phyloP scores from a whole-genome alignment of 2,329 filamentous ascomycete species.

The Colletotrichum trifolii region DNA sequence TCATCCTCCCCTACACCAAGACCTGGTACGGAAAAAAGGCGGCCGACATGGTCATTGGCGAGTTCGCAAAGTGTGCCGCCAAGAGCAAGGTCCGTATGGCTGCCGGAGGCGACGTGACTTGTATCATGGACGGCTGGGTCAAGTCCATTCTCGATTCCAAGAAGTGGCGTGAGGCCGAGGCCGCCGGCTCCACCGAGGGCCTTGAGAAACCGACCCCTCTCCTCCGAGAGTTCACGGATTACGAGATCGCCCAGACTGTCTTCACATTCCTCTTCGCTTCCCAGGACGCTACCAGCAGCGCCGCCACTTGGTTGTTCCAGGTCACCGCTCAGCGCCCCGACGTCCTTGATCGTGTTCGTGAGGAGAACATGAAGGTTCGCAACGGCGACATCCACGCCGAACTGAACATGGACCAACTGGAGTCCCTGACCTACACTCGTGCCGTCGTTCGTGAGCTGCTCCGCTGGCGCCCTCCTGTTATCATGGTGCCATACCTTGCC shows the following conservation, averaged over 20 bases:
- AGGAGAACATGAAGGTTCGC: constrained; percentile 85
- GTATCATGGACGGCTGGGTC: constrained; percentile 97
- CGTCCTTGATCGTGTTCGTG: constrained; percentile 86
- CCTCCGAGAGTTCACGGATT: constrained; percentile 88
- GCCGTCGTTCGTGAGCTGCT: constrained; percentile 92
- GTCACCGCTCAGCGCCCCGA: constrained; percentile 94
- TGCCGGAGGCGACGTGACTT: constrained; percentile 85
- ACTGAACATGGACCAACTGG: constrained; percentile 86
- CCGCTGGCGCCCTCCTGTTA: constrained; percentile 93
- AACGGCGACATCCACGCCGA: constrained; percentile 78
- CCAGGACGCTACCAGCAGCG: constrained; percentile 95
- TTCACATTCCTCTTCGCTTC: constrained; percentile 98
- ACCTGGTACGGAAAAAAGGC: constrained; percentile 98
- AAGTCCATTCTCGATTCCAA: constrained; percentile 88
- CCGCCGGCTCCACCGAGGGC: constrained; percentile 74
- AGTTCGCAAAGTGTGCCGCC: constrained; percentile 91
- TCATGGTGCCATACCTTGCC: constrained; percentile 95
- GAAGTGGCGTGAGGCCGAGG: constrained; percentile 82
- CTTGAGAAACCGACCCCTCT: constrained; percentile 85
- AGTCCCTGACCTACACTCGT: constrained; percentile 89
- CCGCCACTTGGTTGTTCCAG: constrained; percentile 95
- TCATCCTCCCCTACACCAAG: constrained; percentile 94
- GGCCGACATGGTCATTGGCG: constrained; percentile 87
- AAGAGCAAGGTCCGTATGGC: constrained; percentile 95
- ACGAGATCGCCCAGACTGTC: constrained; percentile 91